phyloP scores from a whole-genome alignment of 1,284 basidiomycete species.

The Melampsora americana region DNA sequence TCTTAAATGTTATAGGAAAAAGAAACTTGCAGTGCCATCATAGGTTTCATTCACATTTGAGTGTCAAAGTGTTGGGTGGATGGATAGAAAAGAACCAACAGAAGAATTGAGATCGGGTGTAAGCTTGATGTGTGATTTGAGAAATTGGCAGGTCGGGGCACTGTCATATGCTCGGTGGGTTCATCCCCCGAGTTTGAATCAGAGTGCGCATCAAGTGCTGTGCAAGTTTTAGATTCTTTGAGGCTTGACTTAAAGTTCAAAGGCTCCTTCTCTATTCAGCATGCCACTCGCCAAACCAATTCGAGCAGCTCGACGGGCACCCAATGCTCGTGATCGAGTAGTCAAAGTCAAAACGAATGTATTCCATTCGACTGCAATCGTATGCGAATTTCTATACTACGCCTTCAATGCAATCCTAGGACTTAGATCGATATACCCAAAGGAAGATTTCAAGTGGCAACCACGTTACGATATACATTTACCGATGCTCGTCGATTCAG shows the following conservation, averaged over 20 bases:
- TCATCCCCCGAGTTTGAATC: too few species aligned
- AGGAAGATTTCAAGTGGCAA: slow-evolving; percentile 36
- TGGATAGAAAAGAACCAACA: too few species aligned
- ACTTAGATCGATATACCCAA: slow-evolving; percentile 26
- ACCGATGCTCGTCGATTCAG: slow-evolving; percentile 33
- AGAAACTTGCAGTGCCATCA: too few species aligned
- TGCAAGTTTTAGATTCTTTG: too few species aligned
- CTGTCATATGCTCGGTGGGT: too few species aligned
- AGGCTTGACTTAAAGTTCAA: not conserved
- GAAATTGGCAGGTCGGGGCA: too few species aligned
- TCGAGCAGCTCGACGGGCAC: slow-evolving; percentile 11
- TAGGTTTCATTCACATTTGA: too few species aligned
- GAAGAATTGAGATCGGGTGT: too few species aligned
- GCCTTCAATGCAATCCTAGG: slow-evolving; percentile 38
- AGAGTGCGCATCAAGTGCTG: too few species aligned
- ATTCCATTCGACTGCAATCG: slow-evolving; percentile 38
- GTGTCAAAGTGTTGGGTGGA: too few species aligned
- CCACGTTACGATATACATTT: slow-evolving; percentile 41
- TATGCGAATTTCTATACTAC: slow-evolving; percentile 44
- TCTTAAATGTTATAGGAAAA: too few species aligned
- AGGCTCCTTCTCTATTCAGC: not conserved
- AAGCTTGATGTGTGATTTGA: too few species aligned
- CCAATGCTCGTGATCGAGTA: slow-evolving; percentile 24
- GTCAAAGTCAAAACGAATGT: slow-evolving; percentile 34
- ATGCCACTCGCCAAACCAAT: slow-evolving; percentile 44